Evolutionary conservation across 306 rosid genomes (phyloP).

Genomic region (Gastrolobium bilobum): DNA sequence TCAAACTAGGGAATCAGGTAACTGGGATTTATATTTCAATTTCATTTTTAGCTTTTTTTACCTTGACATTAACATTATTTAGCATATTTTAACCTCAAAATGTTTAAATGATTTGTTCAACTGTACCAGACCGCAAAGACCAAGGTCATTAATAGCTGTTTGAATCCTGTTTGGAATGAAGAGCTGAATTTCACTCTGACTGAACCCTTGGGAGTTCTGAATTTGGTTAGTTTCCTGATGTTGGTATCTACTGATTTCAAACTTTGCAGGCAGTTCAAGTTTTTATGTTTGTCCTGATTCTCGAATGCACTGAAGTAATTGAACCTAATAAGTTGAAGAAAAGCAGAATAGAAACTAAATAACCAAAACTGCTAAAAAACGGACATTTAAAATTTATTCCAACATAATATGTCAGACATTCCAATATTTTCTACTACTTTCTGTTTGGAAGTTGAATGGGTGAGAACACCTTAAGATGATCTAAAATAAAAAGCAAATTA

Average conservation of each 20-base stretch:
- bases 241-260: conserved; percentile 25
- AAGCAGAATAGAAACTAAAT: no score
- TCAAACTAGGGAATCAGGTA: conserved; percentile 93
- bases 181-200: conserved; percentile 78
- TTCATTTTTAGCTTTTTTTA: conserved; percentile 33
- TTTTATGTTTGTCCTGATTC: neutral
- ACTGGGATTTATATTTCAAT: neutral
- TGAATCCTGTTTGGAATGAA: conserved; percentile 98
- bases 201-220: conserved; percentile 74
- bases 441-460: neutral
- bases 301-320: neutral
- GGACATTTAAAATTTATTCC: no score
- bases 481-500: neutral
- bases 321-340: no score
- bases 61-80: conserved; percentile 34
- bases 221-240: conserved; percentile 68
- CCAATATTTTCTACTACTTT: neutral
- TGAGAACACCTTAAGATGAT: neutral
- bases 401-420: neutral
- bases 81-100: conserved; percentile 8
- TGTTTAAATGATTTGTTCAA: conserved; percentile 47
- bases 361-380: no score
- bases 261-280: neutral
- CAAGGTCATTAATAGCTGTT: conserved; percentile 90
- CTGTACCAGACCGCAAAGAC: conserved; percentile 88